Evolutionary conservation across 257 asterid species (phyloP).

Genomic region (Marsdenia floribunda): DNA sequence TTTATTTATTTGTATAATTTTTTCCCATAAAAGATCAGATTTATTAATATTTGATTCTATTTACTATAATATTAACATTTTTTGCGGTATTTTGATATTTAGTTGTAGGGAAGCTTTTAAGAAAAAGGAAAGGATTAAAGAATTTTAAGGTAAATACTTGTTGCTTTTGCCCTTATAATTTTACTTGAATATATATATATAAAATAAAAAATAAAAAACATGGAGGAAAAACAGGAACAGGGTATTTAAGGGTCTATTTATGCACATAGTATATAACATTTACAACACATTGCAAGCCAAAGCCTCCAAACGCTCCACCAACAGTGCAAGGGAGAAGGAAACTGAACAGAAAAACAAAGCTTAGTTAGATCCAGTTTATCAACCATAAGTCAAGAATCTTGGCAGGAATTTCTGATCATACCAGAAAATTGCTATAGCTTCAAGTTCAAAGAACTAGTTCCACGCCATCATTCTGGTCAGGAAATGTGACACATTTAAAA

Average conservation of each 20-base stretch:
- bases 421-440: neutral
- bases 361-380: neutral
- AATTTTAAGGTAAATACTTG: no score
- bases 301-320: no score
- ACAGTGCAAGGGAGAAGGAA: neutral
- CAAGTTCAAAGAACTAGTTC: slow-evolving; percentile 33
- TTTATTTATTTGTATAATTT: no score
- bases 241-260: neutral
- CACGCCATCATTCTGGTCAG: slow-evolving; percentile 53
- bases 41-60: no score
- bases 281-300: neutral
- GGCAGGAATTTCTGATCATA: neutral
- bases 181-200: no score
- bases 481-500: slow-evolving; percentile 70
- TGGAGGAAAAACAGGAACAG: neutral
- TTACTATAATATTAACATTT: no score
- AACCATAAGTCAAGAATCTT: neutral
- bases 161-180: no score
- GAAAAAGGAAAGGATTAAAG: no score
- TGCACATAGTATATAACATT: neutral
- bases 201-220: no score
- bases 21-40: no score
- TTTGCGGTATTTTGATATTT: no score
- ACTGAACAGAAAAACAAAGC: neutral
- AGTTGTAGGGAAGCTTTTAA: no score